phyloP scores from a whole-genome alignment of 2,329 filamentous ascomycete genomes.

The Rhynchosporium agropyri region DNA sequence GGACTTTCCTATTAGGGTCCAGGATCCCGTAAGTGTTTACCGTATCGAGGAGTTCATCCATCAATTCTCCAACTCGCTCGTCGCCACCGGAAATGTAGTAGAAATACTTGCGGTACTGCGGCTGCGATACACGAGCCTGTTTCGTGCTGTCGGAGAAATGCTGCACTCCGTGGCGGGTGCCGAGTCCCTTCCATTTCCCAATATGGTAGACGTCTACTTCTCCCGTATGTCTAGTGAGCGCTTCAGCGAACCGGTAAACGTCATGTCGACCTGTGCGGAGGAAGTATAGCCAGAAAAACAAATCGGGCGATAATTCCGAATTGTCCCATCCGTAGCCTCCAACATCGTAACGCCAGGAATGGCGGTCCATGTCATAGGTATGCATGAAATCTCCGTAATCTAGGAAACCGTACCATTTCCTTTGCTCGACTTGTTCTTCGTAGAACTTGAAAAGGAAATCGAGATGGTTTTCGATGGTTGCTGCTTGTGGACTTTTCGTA shows the following conservation, averaged over 20 bases:
- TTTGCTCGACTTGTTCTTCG: constrained; percentile 55
- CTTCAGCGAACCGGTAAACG: constrained; percentile 61
- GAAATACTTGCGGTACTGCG: constrained; percentile 59
- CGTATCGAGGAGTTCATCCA: constrained; percentile 48
- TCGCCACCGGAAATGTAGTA: constrained; percentile 44
- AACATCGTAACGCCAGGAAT: constrained; percentile 64
- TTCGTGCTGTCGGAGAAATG: constrained; percentile 64
- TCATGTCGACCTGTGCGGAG: constrained; percentile 59
- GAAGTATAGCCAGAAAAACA: constrained; percentile 66
- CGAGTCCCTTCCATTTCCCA: constrained; percentile 60
- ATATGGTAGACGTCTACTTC: constrained; percentile 66
- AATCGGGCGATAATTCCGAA: constrained; percentile 62
- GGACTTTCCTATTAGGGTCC: constrained; percentile 62
- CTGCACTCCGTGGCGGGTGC: constrained; percentile 64
- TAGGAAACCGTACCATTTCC: constrained; percentile 65
- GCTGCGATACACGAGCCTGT: constrained; percentile 62
- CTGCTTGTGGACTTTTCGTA: constrained; percentile 38
- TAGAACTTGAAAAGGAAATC: constrained; percentile 61
- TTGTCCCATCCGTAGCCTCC: constrained; percentile 69
- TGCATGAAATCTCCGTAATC: constrained; percentile 66
- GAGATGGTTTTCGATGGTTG: constrained; percentile 54
- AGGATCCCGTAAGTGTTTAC: constrained; percentile 56
- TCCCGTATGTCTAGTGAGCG: constrained; percentile 57
- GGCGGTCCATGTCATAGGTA: constrained; percentile 60
- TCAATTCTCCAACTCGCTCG: constrained; percentile 34